Percentiles rank a stretch among this genome's conserved stretches.
These are phyloP conservation scores for Alternaria solani DNA, from an alignment of 2,329 filamentous ascomycete species.

Conservation along the genomic window DNA sequence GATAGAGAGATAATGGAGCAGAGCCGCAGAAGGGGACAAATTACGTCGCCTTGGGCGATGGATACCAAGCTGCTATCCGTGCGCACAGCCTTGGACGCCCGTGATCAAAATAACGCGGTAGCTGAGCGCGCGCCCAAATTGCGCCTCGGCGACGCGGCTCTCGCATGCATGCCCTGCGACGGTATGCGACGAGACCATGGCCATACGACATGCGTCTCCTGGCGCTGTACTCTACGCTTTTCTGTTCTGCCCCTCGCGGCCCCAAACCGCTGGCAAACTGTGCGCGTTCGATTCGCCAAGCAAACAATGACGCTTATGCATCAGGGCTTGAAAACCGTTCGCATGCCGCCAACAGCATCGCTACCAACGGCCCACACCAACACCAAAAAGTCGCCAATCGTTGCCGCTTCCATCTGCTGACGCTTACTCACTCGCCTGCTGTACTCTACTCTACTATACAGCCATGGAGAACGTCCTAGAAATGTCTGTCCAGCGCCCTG, in stretches of 20 bases:
- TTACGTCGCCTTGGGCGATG: constrained; percentile 17
- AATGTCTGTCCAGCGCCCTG: neutral
- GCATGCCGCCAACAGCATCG: constrained; percentile 21
- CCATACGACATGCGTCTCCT: neutral
- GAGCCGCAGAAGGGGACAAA: constrained; percentile 26
- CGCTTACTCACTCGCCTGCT: constrained; percentile 1
- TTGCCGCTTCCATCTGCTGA: constrained; percentile 12
- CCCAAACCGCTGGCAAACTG: neutral
- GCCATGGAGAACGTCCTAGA: neutral
- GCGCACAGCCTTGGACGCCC: constrained; percentile 7
- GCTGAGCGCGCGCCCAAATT: neutral
- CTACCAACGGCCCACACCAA: constrained; percentile 18
- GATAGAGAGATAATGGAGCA: constrained; percentile 25
- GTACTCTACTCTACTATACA: neutral
- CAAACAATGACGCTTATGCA: constrained; percentile 26
- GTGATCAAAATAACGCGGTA: constrained; percentile 10
- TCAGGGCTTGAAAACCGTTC: constrained; percentile 16
- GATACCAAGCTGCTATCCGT: constrained; percentile 15
- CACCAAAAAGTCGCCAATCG: constrained; percentile 16
- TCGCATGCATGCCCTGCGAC: neutral
- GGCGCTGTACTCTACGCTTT: neutral
- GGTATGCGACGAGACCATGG: neutral
- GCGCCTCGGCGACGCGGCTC: neutral
- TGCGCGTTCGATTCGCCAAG: constrained; percentile 1
- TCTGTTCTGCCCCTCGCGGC: neutral